phyloP scores from a whole-genome alignment of 2,329 filamentous ascomycete species.

The Lanzia echinophila region DNA sequence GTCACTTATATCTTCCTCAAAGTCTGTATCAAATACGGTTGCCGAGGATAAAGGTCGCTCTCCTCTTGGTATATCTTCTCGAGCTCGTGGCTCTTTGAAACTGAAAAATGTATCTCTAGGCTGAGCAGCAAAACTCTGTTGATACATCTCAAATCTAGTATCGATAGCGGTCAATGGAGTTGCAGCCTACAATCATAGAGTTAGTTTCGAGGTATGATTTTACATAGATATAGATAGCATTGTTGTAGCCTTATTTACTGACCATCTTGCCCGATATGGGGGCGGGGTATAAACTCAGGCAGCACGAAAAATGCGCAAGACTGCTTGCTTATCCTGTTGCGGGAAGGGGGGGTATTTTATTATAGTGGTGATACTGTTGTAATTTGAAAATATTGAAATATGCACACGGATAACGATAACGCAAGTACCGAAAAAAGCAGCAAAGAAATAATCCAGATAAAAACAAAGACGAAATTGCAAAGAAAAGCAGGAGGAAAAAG shows the following conservation, averaged over 20 bases:
- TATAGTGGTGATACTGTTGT: background rate
- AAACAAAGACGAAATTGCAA: constrained; percentile 13
- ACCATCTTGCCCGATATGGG: constrained; percentile 3
- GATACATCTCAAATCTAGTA: constrained; percentile 37
- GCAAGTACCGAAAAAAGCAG: constrained; percentile 7
- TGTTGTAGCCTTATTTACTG: background rate
- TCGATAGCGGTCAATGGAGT: constrained; percentile 26
- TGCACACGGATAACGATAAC: constrained; percentile 14
- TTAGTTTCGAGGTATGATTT: constrained; percentile 15
- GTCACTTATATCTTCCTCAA: constrained; percentile 52
- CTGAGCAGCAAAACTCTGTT: constrained; percentile 32
- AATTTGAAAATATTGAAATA: constrained; percentile 7
- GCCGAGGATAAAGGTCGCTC: constrained; percentile 55
- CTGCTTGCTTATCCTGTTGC: constrained; percentile 10
- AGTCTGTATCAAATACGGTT: constrained; percentile 72
- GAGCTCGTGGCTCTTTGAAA: constrained; percentile 41
- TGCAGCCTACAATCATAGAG: constrained; percentile 17
- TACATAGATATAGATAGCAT: background rate
- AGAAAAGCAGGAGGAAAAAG: constrained; percentile 21
- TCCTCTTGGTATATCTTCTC: constrained; percentile 38
- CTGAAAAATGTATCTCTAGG: constrained; percentile 55
- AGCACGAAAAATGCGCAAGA: constrained; percentile 7
- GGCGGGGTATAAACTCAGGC: constrained; percentile 2
- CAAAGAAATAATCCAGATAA: background rate
- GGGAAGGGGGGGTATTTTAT: constrained; percentile 4